Conservation (phyloP, 208 protist genomes). For the Trypanosoma grayi region DNA sequence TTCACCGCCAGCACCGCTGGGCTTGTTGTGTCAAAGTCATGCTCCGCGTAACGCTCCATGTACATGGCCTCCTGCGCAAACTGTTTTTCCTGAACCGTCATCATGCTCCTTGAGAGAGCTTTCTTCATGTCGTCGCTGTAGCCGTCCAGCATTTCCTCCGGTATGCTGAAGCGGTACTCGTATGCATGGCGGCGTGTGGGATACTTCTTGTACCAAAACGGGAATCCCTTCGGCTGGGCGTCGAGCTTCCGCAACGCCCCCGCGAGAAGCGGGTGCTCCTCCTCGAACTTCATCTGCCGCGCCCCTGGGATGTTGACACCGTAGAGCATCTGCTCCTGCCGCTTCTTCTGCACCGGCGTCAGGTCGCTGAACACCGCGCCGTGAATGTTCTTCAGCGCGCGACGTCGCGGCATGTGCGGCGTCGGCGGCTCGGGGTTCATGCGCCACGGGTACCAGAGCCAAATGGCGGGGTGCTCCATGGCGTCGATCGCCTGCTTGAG, state of each 20-base stretch:
- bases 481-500: conserved; percentile 76
- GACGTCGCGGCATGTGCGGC: conserved; percentile 83
- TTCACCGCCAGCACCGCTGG: conserved; percentile 85
- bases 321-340: conserved; percentile 89
- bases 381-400: conserved; percentile 89
- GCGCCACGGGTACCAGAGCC: conserved; percentile 92
- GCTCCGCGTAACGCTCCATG: conserved; percentile 90
- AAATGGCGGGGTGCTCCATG: conserved; percentile 91
- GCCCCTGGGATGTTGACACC: conserved; percentile 82
- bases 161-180: conserved; percentile 87
- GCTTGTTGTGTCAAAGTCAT: conserved; percentile 89
- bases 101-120: conserved; percentile 76
- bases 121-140: conserved; percentile 80
- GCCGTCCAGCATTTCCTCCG: conserved; percentile 87
- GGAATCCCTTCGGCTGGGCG: conserved; percentile 85
- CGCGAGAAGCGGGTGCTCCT: conserved; percentile 83
- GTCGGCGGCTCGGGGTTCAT: conserved; percentile 90
- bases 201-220: conserved; percentile 94
- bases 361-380: conserved; percentile 81
- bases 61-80: conserved; percentile 89
- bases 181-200: conserved; percentile 90
- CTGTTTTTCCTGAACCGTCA: conserved; percentile 87
- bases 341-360: conserved; percentile 84
- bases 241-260: conserved; percentile 66
- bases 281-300: conserved; percentile 76